A percentile compares a stretch with the other conserved stretches of the same genome.
Conservation (phyloP, 371 early-diverging fungal genomes). For the Smittium mucronatum region DNA sequence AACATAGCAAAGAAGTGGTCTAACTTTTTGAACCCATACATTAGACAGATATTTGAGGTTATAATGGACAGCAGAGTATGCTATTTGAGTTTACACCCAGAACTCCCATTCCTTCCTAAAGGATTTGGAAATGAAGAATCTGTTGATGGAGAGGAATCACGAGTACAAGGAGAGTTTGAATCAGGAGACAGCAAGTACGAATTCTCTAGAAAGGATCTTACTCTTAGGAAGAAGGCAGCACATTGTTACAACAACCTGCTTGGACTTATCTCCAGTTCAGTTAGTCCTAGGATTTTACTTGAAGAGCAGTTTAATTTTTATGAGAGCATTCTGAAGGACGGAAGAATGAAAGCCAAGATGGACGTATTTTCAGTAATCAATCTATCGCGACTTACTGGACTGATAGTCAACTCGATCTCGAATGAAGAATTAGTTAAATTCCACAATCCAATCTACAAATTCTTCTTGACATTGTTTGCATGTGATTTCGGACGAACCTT, state of each 20-base stretch:
- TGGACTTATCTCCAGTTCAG: conserved; percentile 25
- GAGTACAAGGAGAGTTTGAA: background rate
- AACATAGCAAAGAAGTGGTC: conserved; percentile 56
- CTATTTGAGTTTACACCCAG: conserved; percentile 2
- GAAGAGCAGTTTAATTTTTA: conserved; percentile 51
- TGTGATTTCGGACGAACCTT: background rate
- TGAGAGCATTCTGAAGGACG: conserved; percentile 33
- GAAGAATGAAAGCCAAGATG: conserved; percentile 19
- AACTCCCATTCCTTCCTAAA: background rate
- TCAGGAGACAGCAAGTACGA: background rate
- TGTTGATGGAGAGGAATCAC: background rate
- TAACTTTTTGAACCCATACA: conserved; percentile 72
- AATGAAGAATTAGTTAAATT: conserved; percentile 49
- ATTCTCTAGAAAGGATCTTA: background rate
- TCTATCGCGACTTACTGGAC: conserved; percentile 47
- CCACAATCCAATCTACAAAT: conserved; percentile 70
- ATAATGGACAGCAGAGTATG: conserved; percentile 1
- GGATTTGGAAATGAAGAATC: background rate
- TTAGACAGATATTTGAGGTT: conserved; percentile 41
- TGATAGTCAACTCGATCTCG: conserved; percentile 47
- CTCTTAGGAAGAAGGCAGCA: conserved; percentile 1
- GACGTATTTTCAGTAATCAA: conserved; percentile 42
- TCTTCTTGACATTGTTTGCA: conserved; percentile 41
- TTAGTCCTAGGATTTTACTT: conserved; percentile 54
- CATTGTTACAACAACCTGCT: conserved; percentile 14